Percentiles rank a stretch among this genome's conserved stretches.
phyloP scores from a whole-genome alignment of 208 protist genomes.

The Trypanosoma congolense region DNA sequence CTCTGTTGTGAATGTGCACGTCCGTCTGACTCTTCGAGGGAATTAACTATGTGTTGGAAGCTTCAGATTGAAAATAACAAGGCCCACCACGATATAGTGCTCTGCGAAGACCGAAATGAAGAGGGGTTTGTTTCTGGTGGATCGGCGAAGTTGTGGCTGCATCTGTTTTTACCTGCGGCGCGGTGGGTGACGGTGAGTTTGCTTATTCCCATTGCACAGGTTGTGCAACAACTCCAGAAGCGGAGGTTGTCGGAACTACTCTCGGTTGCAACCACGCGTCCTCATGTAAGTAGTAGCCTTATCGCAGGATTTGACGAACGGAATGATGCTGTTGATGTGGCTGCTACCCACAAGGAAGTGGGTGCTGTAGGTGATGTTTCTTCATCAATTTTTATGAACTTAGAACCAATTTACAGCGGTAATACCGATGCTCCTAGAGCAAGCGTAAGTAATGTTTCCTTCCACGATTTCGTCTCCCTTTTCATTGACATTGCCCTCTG shows the following conservation, averaged over 20 bases:
- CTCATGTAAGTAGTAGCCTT: not conserved
- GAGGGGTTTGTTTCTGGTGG: not conserved
- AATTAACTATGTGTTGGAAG: conserved; percentile 16
- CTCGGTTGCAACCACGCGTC: not conserved
- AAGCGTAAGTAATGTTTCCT: conserved; percentile 2
- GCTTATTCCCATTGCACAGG: conserved; percentile 61
- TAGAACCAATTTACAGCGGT: not conserved
- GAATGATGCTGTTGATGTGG: not conserved
- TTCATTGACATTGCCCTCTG: conserved; percentile 76
- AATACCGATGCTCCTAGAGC: not conserved
- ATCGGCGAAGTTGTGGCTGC: conserved; percentile 47
- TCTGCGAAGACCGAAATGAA: not conserved
- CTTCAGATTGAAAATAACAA: conserved; percentile 9
- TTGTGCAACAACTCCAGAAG: conserved; percentile 64
- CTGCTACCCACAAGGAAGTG: not conserved
- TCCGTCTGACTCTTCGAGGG: not conserved
- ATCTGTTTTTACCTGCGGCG: conserved; percentile 62
- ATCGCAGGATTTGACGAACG: not conserved
- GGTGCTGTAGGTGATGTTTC: not conserved
- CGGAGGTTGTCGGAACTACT: conserved; percentile 41
- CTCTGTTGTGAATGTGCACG: conserved; percentile 7
- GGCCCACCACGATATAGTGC: conserved; percentile 16
- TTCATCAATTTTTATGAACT: not conserved
- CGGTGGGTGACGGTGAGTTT: conserved; percentile 75
- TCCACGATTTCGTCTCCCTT: conserved; percentile 42